A percentile compares a stretch with the other conserved stretches of the same genome.
phyloP scores from a whole-genome alignment of 345 rosid species.

The Eucalyptus polyanthemos region DNA sequence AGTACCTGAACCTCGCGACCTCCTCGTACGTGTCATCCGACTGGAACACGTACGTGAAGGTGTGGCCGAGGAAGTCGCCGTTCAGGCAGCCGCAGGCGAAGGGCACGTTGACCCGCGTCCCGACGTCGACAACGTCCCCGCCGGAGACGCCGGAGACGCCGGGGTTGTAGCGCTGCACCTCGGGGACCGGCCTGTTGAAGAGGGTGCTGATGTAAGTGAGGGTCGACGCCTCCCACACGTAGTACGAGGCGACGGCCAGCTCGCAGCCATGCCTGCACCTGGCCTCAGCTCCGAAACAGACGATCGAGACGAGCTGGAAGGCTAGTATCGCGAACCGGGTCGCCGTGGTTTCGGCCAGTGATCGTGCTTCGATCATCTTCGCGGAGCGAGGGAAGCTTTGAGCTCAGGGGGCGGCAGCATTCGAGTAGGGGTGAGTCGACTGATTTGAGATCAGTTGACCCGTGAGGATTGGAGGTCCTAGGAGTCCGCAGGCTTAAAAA shows the following conservation, averaged over 20 bases:
- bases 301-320: neutral
- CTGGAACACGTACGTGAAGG: constrained; percentile 16
- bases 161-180: constrained; percentile 21
- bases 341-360: neutral
- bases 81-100: constrained; percentile 36
- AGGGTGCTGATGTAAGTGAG: constrained; percentile 28
- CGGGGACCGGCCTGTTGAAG: neutral
- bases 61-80: constrained; percentile 35
- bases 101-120: constrained; percentile 19
- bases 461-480: neutral
- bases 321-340: neutral
- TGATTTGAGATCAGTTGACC: neutral
- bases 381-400: neutral
- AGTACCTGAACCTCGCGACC: constrained; percentile 7
- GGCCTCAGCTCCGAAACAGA: constrained; percentile 1
- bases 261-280: constrained; percentile 24
- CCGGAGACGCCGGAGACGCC: neutral
- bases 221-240: constrained; percentile 15
- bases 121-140: neutral
- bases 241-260: constrained; percentile 31
- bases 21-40: constrained; percentile 10
- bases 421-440: neutral
- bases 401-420: neutral
- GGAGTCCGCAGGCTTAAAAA: neutral
- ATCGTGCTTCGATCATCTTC: neutral